Evolutionary conservation across 768 basidiomycete species (phyloP).

Genomic region (Phylloporus arenicola): DNA sequence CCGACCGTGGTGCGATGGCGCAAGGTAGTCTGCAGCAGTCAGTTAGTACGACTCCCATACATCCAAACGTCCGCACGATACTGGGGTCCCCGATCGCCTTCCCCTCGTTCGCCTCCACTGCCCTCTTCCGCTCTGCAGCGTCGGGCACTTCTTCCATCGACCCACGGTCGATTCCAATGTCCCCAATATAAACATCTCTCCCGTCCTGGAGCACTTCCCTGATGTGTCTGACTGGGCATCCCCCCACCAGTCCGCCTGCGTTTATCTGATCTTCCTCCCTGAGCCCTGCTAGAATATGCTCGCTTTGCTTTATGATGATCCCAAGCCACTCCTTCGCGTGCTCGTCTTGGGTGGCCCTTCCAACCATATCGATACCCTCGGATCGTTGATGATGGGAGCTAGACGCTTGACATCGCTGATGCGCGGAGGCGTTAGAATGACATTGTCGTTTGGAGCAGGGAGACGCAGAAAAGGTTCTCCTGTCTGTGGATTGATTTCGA

Average conservation of each 20-base stretch:
- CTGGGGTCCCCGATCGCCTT: constrained; percentile 45
- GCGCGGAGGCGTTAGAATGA: constrained; percentile 59
- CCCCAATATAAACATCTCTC: constrained; percentile 48
- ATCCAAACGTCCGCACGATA: constrained; percentile 58
- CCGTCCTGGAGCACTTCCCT: constrained; percentile 55
- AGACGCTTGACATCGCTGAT: constrained; percentile 35
- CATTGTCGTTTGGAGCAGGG: constrained; percentile 42
- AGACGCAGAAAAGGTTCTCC: constrained; percentile 56
- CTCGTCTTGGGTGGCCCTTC: constrained; percentile 38
- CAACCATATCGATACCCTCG: constrained; percentile 40
- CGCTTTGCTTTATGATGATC: constrained; percentile 15
- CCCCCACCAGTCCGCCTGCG: constrained; percentile 31
- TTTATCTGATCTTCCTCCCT: constrained; percentile 12
- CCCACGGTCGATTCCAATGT: constrained; percentile 23
- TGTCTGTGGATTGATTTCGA: constrained; percentile 37
- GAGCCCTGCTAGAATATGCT: constrained; percentile 18
- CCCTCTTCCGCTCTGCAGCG: constrained; percentile 31
- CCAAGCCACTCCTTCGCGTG: constrained; percentile 37
- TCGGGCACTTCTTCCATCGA: constrained; percentile 31
- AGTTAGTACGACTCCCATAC: constrained; percentile 31
- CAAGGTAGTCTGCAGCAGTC: constrained; percentile 49
- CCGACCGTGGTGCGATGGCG: constrained; percentile 53
- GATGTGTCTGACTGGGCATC: constrained; percentile 45
- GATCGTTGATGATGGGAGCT: constrained; percentile 46
- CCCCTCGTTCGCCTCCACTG: constrained; percentile 37